A percentile compares a stretch with the other conserved stretches of the same genome.
phyloP scores from a whole-genome alignment of 2,329 filamentous ascomycete species.

The Cladosporium sphaerospermum region DNA sequence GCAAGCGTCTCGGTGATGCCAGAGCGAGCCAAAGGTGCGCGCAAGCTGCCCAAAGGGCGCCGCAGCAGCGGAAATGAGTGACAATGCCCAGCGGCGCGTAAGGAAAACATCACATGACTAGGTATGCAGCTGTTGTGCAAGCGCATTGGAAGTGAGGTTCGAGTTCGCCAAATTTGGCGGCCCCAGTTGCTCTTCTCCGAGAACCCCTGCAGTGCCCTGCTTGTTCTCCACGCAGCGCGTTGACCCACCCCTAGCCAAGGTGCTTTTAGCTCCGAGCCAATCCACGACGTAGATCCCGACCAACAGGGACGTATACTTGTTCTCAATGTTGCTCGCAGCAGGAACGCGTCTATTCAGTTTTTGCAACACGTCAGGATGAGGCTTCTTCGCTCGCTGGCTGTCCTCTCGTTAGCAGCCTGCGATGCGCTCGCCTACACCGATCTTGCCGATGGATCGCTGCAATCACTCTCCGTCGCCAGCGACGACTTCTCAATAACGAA shows the following conservation, averaged over 20 bases:
- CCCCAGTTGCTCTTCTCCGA: neutral
- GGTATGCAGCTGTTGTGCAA: neutral
- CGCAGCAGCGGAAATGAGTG: conserved; percentile 2
- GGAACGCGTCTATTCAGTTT: neutral
- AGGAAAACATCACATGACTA: conserved; percentile 12
- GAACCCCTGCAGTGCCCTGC: neutral
- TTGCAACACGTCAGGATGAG: conserved; percentile 14
- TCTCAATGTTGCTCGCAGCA: neutral
- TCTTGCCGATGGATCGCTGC: conserved; percentile 70
- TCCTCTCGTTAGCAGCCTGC: conserved; percentile 28
- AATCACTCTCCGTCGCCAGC: conserved; percentile 63
- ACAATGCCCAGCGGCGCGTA: conserved; percentile 10
- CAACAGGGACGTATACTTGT: neutral
- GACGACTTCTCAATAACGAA: conserved; percentile 62
- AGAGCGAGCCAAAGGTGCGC: neutral
- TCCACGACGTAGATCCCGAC: neutral
- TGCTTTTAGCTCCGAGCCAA: neutral
- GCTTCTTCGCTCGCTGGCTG: conserved; percentile 16
- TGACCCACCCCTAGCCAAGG: neutral
- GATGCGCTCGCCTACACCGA: conserved; percentile 45
- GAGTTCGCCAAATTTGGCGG: neutral
- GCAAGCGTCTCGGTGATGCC: neutral
- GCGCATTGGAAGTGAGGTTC: conserved; percentile 6
- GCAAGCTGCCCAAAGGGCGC: conserved; percentile 1
- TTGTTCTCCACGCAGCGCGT: neutral